phyloP scores from a whole-genome alignment of 371 early-diverging fungal species.

The Mortierella sp. region DNA sequence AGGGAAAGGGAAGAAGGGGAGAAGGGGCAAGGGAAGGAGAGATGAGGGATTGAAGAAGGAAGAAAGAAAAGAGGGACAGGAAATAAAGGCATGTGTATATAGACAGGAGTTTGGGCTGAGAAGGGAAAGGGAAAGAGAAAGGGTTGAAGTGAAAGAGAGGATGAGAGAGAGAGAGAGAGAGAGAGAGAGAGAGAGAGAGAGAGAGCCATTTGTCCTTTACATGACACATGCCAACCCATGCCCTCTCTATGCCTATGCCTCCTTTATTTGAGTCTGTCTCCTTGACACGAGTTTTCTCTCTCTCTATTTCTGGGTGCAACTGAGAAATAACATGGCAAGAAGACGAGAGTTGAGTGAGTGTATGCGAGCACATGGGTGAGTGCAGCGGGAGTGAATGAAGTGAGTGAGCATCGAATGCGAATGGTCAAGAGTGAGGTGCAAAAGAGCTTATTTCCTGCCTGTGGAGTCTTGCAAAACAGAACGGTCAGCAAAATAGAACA shows the following conservation, averaged over 20 bases:
- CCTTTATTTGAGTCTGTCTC: not conserved
- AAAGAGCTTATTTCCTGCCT: not conserved
- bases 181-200: not conserved
- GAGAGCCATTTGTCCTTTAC: not conserved
- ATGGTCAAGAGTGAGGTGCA: no score
- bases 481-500: not conserved
- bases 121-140: not conserved
- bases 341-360: not conserved
- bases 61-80: not conserved
- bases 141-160: not conserved
- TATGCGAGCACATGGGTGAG: no score
- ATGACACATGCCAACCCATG: not conserved
- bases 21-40: not conserved
- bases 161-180: not conserved
- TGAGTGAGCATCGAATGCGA: not conserved
- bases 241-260: not conserved
- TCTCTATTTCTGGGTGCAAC: slow-evolving; percentile 1
- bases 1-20: not conserved
- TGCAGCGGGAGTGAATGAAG: not conserved
- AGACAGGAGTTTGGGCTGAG: not conserved
- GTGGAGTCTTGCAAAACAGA: not conserved
- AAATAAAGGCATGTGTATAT: not conserved
- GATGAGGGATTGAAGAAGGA: not conserved
- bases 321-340: not conserved
- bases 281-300: not conserved